A percentile compares a stretch with the other conserved stretches of the same genome.
Evolutionary conservation across 2,329 filamentous ascomycete genomes (phyloP).

Genomic region (Colletotrichum plurivorum): DNA sequence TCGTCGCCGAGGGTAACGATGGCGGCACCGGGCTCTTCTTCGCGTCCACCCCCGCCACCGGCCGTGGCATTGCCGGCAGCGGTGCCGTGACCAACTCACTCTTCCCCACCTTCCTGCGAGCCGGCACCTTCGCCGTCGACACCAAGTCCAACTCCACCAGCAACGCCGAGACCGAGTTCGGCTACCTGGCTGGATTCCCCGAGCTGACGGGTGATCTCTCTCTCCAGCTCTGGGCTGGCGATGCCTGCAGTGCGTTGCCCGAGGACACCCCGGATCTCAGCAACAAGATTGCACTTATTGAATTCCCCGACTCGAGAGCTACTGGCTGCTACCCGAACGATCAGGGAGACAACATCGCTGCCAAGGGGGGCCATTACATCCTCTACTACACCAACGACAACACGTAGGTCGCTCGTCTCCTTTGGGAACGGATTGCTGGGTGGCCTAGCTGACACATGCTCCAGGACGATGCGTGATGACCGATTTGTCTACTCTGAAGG

Average conservation of each 20-base stretch:
- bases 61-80: constrained; percentile 36
- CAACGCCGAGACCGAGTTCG: constrained; percentile 12
- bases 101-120: constrained; percentile 24
- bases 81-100: constrained; percentile 44
- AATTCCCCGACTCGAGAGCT: constrained; percentile 45
- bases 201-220: constrained; percentile 32
- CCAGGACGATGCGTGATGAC: constrained; percentile 24
- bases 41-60: constrained; percentile 44
- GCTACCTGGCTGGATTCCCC: constrained; percentile 15
- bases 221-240: constrained; percentile 38
- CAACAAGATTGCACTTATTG: constrained; percentile 56
- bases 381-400: constrained; percentile 43
- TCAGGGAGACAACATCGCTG: constrained; percentile 55
- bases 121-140: constrained; percentile 21
- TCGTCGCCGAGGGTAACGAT: constrained; percentile 47
- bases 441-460: background rate
- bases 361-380: constrained; percentile 57
- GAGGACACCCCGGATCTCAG: constrained; percentile 56
- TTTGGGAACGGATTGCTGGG: background rate
- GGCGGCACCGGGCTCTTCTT: constrained; percentile 44
- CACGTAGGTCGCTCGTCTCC: constrained; percentile 29
- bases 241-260: constrained; percentile 42
- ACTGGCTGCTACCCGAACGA: constrained; percentile 49
- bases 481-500: constrained; percentile 22
- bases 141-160: constrained; percentile 21